These are phyloP conservation scores for Apophysomyces trapeziformis DNA, from an alignment of 371 early-diverging fungal genomes.

Conservation along the genomic window DNA sequence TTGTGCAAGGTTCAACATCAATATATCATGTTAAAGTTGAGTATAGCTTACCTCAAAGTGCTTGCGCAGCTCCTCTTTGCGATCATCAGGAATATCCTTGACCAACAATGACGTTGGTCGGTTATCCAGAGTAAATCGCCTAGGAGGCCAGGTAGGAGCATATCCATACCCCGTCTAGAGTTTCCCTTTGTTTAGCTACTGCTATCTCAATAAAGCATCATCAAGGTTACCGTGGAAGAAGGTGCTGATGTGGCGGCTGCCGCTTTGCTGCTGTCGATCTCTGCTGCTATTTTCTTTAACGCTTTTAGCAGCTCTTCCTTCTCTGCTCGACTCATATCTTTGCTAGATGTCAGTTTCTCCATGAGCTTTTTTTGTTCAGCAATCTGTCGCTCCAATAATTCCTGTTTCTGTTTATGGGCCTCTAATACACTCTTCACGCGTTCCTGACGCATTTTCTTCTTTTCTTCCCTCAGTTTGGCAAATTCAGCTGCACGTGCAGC, in stretches of 20 bases:
- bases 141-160: conserved; percentile 51
- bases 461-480: conserved; percentile 35
- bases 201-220: no score
- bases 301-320: conserved; percentile 54
- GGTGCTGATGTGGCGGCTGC: conserved; percentile 14
- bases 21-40: background rate
- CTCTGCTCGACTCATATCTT: conserved; percentile 55
- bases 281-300: conserved; percentile 37
- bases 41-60: conserved; percentile 63
- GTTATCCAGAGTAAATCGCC: conserved; percentile 61
- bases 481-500: conserved; percentile 43
- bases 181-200: no score
- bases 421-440: conserved; percentile 59
- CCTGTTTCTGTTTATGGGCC: conserved; percentile 61
- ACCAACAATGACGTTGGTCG: conserved; percentile 70
- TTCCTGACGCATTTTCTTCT: conserved; percentile 52
- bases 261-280: conserved; percentile 31
- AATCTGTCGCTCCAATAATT: conserved; percentile 56
- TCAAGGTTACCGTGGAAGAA: background rate
- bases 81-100: conserved; percentile 51
- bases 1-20: conserved; percentile 4
- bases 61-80: conserved; percentile 50
- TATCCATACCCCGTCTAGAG: conserved; percentile 45
- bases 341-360: conserved; percentile 53
- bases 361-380: conserved; percentile 61